Evolutionary conservation across 441 rosid genomes (phyloP), one percentile per base, ranked within the genome.

Genomic region (Populus hybrid): DNA sequence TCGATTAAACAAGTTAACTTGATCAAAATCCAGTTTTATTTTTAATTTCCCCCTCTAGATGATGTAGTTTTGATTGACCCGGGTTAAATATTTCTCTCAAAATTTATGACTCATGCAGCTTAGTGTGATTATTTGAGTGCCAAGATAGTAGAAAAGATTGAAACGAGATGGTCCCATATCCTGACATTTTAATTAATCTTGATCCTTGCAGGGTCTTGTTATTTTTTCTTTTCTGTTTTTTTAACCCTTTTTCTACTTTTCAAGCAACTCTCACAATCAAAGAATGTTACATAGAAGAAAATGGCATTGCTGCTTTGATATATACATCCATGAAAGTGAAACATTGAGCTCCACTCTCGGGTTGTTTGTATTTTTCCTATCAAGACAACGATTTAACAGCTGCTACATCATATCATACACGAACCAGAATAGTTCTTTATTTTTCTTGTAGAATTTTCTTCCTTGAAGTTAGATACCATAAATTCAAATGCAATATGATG

Each of bases 251-350:
- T 40, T 40, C 18, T 24, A 65, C 32, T 72, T 75, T 73, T 26
- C 66, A 57, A 69, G 77, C 73, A 32, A 75, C 46, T 65, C 23
- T 70, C 75, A 35, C 76, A 65, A 74, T 77, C 80, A 57, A 78
- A 80, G 72, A 78, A 80, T 76, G 71, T 34, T 50, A 72, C 34
- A 68, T 67, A 73, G 75, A 5, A 76, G 89, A 86, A 80, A 84
- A 80, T 74, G 86, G 79, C 87, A 74, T 64, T 46, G 70, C 85
- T 70, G 18, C 26, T 32, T 75, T 66, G 78, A 69, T 61, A 73
- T 50, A 28, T 75, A 66, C 71, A 79, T 76, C 67, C 73, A 24
- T 77, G 83, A 79, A 79, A 80, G 78, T 23, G 83, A 79, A 81
- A 78, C 64, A 40, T 76, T 78, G 69, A 67, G 80, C 70, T 74